Evolutionary conservation across 176 grass and related monocot genomes (phyloP).

Genomic region (Lolium perenne): DNA sequence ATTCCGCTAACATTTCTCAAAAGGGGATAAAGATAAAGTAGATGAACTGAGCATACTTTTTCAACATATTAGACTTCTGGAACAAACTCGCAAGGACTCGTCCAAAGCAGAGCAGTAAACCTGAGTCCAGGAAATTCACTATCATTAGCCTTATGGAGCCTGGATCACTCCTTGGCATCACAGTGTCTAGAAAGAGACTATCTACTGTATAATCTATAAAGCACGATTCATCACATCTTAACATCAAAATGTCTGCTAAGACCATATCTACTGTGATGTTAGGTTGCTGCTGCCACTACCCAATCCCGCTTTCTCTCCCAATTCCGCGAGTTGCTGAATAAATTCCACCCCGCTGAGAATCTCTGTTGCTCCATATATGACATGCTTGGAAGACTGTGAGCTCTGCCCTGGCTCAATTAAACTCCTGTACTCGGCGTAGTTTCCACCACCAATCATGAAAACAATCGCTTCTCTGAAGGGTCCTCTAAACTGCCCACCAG

Average conservation of each 20-base stretch:
- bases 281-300: slow-evolving; percentile 57
- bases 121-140: slow-evolving; percentile 31
- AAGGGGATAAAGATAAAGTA: too few species aligned
- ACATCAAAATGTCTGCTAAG: slow-evolving; percentile 35
- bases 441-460: slow-evolving; percentile 98
- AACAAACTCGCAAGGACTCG: slow-evolving; percentile 15
- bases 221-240: slow-evolving; percentile 15
- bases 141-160: slow-evolving; percentile 29
- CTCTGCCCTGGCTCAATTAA: slow-evolving; percentile 76
- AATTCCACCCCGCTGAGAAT: slow-evolving; percentile 88
- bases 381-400: slow-evolving; percentile 87
- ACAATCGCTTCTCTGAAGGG: slow-evolving; percentile 98
- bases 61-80: too few species aligned
- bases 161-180: slow-evolving; percentile 22
- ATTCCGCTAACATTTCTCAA: too few species aligned
- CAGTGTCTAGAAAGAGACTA: slow-evolving; percentile 36
- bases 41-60: too few species aligned
- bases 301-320: slow-evolving; percentile 88
- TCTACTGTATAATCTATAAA: slow-evolving; percentile 43
- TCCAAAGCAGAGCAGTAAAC: slow-evolving; percentile 23
- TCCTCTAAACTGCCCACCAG: slow-evolving; percentile 84
- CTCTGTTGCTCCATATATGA: slow-evolving; percentile 93
- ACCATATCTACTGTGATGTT: slow-evolving; percentile 57
- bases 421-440: slow-evolving; percentile 96
- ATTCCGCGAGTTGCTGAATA: slow-evolving; percentile 77